These are phyloP conservation scores for Colletotrichum gloeosporioides DNA, from an alignment of 2,329 filamentous ascomycete species.

Conservation along the genomic window DNA sequence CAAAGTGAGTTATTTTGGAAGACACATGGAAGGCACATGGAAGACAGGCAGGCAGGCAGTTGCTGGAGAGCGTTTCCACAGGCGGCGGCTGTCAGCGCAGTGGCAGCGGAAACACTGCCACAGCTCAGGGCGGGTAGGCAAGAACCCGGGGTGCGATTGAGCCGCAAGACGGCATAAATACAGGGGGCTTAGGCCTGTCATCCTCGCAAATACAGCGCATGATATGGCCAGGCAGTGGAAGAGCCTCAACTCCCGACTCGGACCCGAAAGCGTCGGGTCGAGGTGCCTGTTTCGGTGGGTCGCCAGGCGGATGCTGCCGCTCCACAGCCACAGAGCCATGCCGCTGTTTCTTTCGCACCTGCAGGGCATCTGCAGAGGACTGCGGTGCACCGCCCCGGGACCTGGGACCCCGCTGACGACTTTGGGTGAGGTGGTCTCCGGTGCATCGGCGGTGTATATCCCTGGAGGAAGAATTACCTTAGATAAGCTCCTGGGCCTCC, in stretches of 20 bases:
- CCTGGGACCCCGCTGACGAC: not conserved
- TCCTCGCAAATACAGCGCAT: not conserved
- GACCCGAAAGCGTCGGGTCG: not conserved
- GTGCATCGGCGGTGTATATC: not conserved
- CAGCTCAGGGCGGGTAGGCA: not conserved
- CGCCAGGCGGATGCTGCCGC: constrained; percentile 7
- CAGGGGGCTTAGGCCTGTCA: not conserved
- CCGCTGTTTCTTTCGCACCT: not conserved
- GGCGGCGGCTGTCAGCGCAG: not conserved
- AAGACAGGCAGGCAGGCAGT: not conserved
- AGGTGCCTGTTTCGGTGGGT: not conserved
- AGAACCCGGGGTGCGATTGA: not conserved
- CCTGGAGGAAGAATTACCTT: not conserved
- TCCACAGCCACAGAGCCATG: constrained; percentile 3
- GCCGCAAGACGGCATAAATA: not conserved
- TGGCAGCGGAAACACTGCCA: not conserved
- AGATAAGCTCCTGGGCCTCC: not conserved
- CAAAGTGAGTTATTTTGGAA: not conserved
- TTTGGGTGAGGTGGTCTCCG: not conserved
- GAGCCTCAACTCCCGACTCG: not conserved
- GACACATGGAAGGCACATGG: not conserved
- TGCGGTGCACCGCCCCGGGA: not conserved
- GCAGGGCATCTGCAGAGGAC: not conserved
- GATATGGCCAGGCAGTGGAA: not conserved
- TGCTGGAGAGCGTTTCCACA: not conserved